Evolutionary conservation across 306 rosid genomes (phyloP), one percentile per base, ranked within the genome.

Genomic region (Boehmeria nivea): DNA sequence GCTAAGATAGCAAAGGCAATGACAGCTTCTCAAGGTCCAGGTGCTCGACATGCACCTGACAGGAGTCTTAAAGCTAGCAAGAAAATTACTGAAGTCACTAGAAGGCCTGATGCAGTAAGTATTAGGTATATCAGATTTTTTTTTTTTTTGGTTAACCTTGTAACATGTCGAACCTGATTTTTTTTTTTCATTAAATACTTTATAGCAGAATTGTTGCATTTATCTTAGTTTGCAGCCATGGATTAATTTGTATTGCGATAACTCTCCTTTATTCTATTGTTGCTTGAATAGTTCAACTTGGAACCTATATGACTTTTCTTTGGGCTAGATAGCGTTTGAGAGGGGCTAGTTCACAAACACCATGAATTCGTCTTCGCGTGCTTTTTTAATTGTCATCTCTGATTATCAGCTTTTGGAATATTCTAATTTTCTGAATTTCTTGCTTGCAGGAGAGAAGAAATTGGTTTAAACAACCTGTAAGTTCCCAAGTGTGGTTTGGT

Each of bases 381-480:
- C 27, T 44, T 44, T 21, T n/a, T n/a, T n/a, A n/a, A 8, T 19
- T 49, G 34, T 12, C 22, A 49, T 12, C 6, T 16, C 24, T 23
- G 33, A 21, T 5, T 49, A 20, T n/a, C 12, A 11, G 21, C 8
- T 8, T 26, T 9, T 26, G 6, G 5, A 4, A 37, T 31, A 14
- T 14, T 22, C 22, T 38, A 19, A 38, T 20, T 26, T 24, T 31
- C 13, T 34, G 16, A 24, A 23, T 54, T 64, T 64, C 26, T 36
- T 56, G 52, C 51, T 66, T 76, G 72, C 88, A 84, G 88, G 85
- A 73, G 12, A 84, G 47, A 69, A 71, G 81, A 31, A 71, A n/a
- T 43, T 81, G 94, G 88, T 78, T 81, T 65, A 81, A 71, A 69
- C 51, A 54, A 42, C 33, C 22, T 63, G 94, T 84, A 60, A 76